Conservation (phyloP, 257 asterid species). For the Primulina huaijiensis region DNA sequence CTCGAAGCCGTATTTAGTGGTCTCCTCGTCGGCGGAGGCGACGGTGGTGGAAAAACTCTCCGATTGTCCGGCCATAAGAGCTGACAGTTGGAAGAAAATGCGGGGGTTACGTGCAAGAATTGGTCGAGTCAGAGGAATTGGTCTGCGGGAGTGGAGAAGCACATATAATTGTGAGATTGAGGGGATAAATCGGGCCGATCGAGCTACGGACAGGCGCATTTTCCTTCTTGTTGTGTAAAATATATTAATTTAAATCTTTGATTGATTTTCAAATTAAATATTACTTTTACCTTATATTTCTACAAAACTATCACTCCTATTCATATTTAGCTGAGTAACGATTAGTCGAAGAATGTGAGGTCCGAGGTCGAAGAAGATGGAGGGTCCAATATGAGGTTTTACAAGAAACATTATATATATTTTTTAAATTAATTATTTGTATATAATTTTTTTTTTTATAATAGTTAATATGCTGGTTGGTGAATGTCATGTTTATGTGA, state of each 20-base stretch:
- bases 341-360: too few relatives aligned
- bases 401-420: too few relatives aligned
- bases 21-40: slow-evolving; percentile 37
- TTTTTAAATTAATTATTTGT: too few relatives aligned
- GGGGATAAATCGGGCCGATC: slow-evolving; percentile 32
- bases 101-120: slow-evolving; percentile 6
- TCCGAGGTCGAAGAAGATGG: too few relatives aligned
- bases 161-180: slow-evolving; percentile 22
- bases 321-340: too few relatives aligned
- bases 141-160: slow-evolving; percentile 19
- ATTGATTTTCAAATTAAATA: too few relatives aligned
- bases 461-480: too few relatives aligned
- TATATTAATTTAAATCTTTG: neutral
- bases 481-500: too few relatives aligned
- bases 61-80: slow-evolving; percentile 63
- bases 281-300: too few relatives aligned
- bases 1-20: slow-evolving; percentile 64
- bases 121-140: slow-evolving; percentile 26
- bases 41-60: slow-evolving; percentile 44
- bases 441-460: too few relatives aligned
- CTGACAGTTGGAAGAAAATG: slow-evolving; percentile 9
- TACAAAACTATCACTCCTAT: too few relatives aligned
- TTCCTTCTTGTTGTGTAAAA: neutral
- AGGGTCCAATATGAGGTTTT: too few relatives aligned
- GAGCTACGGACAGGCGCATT: slow-evolving; percentile 28